Conservation (phyloP, 106 monocot species). For the Narthecium ossifragum region DNA sequence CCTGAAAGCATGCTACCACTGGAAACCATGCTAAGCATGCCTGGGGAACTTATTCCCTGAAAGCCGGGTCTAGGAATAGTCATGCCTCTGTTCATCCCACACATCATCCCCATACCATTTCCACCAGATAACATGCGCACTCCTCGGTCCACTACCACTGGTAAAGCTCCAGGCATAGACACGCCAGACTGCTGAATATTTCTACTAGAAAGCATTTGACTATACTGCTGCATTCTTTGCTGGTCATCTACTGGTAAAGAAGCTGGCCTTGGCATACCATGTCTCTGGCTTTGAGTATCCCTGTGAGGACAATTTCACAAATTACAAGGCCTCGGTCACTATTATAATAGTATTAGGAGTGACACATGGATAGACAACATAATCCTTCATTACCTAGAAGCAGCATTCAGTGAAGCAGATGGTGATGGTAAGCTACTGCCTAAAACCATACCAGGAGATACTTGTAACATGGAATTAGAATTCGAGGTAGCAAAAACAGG, state of each 20-base stretch:
- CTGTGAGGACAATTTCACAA: conserved; percentile 29
- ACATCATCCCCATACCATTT: conserved; percentile 69
- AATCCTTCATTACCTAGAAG: conserved; percentile 48
- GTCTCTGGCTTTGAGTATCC: conserved; percentile 64
- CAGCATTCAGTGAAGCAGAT: conserved; percentile 33
- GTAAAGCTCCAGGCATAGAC: conserved; percentile 35
- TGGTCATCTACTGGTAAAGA: conserved; percentile 64
- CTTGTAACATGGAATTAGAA: conserved; percentile 41
- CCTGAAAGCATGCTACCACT: conserved; percentile 45
- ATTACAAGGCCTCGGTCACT: too few relatives aligned
- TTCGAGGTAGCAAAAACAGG: conserved; percentile 48
- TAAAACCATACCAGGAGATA: conserved; percentile 55
- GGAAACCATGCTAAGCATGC: conserved; percentile 68
- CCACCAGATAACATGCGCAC: conserved; percentile 55
- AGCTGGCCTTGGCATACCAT: conserved; percentile 44
- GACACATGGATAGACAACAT: neutral
- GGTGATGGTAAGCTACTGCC: conserved; percentile 41
- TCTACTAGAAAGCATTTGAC: conserved; percentile 58
- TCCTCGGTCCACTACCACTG: conserved; percentile 58
- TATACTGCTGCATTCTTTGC: conserved; percentile 61
- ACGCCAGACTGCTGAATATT: conserved; percentile 49
- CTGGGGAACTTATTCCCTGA: conserved; percentile 52
- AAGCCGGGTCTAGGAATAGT: conserved; percentile 57
- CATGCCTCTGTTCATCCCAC: conserved; percentile 47
- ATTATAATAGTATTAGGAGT: too few relatives aligned